phyloP scores from a whole-genome alignment of 805 yeast genomes.

The Lipomyces spencermartinsiae region DNA sequence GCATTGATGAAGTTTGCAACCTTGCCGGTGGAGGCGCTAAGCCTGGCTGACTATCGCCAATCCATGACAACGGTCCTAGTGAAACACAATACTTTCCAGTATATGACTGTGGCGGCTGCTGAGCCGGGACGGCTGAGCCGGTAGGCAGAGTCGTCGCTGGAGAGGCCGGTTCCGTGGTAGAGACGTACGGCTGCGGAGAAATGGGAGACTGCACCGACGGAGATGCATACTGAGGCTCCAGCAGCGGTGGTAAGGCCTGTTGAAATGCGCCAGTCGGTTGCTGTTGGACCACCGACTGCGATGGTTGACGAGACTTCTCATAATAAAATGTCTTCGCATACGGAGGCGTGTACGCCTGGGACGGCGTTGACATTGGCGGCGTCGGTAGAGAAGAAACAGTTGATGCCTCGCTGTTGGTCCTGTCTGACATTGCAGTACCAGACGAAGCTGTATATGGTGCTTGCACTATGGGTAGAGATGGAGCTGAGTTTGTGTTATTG shows the following conservation, averaged over 20 bases:
- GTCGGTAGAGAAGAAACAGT: constrained; percentile 15
- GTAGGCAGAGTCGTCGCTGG: not conserved
- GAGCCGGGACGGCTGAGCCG: not conserved
- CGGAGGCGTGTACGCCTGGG: constrained; percentile 2
- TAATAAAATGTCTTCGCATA: constrained; percentile 6
- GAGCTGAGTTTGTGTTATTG: not conserved
- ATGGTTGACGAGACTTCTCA: not conserved
- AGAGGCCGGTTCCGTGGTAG: not conserved
- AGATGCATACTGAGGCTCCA: not conserved
- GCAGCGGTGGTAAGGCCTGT: not conserved
- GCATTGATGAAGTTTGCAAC: not conserved
- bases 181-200: not conserved
- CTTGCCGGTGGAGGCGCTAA: not conserved
- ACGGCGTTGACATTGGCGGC: not conserved
- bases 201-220: not conserved
- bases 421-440: constrained; percentile 7
- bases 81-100: not conserved
- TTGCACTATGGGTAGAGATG: not conserved
- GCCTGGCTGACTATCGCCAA: not conserved
- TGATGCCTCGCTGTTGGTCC: not conserved
- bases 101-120: not conserved
- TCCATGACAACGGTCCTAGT: not conserved
- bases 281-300: constrained; percentile 2
- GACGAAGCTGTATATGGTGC: not conserved
- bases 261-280: not conserved